Evolutionary conservation across 257 asterid species (phyloP).

Genomic region (Rubia yunnanensis): DNA sequence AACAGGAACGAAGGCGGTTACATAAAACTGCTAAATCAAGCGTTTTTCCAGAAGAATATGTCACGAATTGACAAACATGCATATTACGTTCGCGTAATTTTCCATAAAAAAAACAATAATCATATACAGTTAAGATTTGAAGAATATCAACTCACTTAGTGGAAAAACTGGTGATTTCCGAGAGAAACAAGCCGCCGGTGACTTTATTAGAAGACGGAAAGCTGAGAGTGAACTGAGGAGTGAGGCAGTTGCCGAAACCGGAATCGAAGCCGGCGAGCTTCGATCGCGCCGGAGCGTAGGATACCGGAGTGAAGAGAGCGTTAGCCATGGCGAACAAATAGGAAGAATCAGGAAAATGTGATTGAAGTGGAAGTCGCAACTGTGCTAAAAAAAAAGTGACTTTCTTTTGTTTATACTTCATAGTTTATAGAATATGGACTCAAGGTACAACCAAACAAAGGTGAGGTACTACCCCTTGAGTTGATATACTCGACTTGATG

Average conservation of each 20-base stretch:
- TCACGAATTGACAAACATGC: background rate
- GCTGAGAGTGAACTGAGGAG: conserved; percentile 17
- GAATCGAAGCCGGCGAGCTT: conserved; percentile 21
- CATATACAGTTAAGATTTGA: background rate
- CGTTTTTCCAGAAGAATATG: background rate
- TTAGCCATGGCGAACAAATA: conserved; percentile 43
- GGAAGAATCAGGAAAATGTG: background rate
- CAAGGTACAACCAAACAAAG: background rate
- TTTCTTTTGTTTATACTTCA: background rate
- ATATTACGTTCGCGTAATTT: background rate
- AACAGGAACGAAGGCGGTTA: background rate
- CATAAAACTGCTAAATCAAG: background rate
- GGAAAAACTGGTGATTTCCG: conserved; percentile 4
- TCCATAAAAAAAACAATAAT: background rate
- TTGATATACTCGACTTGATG: background rate
- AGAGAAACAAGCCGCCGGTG: conserved; percentile 10
- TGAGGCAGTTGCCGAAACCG: background rate
- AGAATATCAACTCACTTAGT: conserved; percentile 24
- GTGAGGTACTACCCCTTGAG: background rate
- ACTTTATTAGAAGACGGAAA: conserved; percentile 5
- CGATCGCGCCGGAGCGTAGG: conserved; percentile 25
- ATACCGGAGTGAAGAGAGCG: conserved; percentile 32
- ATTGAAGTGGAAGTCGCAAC: background rate
- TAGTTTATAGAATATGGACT: background rate
- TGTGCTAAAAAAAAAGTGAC: background rate